Evolutionary conservation across 768 basidiomycete genomes (phyloP).

Genomic region (Nidularia pulvinata): DNA sequence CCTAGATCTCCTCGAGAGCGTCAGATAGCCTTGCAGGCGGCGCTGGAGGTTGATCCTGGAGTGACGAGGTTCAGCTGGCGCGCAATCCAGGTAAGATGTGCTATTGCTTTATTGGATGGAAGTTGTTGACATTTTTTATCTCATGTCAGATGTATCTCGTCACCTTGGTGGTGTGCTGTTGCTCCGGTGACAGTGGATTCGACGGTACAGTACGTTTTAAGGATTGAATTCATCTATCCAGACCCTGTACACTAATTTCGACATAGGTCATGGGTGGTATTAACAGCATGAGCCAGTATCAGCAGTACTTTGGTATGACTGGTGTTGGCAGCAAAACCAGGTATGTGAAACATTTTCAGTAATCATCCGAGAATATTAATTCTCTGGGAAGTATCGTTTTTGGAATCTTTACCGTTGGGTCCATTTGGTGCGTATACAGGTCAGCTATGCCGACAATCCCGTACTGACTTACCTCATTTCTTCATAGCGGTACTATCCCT

Average conservation of each 20-base stretch:
- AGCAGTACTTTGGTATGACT: constrained; percentile 42
- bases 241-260: constrained; percentile 1
- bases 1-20: constrained; percentile 35
- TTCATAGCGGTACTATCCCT: constrained; percentile 39
- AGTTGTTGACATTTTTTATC: neutral
- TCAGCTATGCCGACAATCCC: neutral
- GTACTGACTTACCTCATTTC: neutral
- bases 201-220: constrained; percentile 42
- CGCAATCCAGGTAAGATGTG: constrained; percentile 30
- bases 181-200: constrained; percentile 52
- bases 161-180: constrained; percentile 45
- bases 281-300: constrained; percentile 49
- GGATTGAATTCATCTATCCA: neutral
- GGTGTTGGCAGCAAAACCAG: constrained; percentile 42
- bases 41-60: constrained; percentile 40
- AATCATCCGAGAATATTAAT: neutral
- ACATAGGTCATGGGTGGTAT: constrained; percentile 50
- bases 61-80: constrained; percentile 28
- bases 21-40: constrained; percentile 34
- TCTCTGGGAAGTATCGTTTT: constrained; percentile 39
- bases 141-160: constrained; percentile 38
- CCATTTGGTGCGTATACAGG: constrained; percentile 26
- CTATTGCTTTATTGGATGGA: neutral
- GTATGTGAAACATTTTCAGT: constrained; percentile 13
- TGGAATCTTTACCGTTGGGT: constrained; percentile 51